Evolutionary conservation across 352 stramenopile species (phyloP).

Genomic region (Phytophthora tubulina): DNA sequence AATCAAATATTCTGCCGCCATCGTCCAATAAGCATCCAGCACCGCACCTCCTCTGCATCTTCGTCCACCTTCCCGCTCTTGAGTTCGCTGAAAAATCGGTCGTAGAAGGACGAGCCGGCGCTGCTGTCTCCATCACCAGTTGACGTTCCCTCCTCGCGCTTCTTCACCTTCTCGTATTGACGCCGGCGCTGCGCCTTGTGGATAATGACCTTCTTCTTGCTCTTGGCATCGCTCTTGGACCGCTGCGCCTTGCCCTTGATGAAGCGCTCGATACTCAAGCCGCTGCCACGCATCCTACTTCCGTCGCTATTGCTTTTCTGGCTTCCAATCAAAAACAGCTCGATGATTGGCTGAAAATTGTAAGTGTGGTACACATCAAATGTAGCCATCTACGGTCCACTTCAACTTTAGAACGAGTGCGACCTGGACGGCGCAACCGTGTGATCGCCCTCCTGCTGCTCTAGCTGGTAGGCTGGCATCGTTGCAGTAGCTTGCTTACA

Average conservation of each 20-base stretch:
- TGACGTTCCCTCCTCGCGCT: constrained; percentile 48
- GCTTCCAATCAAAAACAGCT: constrained; percentile 24
- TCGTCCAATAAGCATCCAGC: constrained; percentile 6
- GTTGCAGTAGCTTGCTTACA: constrained; percentile 81
- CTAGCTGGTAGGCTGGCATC: constrained; percentile 41
- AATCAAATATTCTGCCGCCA: not conserved
- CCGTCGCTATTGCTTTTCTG: constrained; percentile 10
- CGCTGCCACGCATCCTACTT: constrained; percentile 66
- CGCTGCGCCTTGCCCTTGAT: constrained; percentile 87
- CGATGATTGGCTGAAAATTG: constrained; percentile 22
- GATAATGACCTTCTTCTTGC: constrained; percentile 86
- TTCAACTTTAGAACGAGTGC: constrained; percentile 67
- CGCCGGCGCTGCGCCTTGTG: constrained; percentile 82
- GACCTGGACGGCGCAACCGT: constrained; percentile 54
- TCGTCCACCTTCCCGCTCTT: constrained; percentile 51
- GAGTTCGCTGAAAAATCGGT: constrained; percentile 78
- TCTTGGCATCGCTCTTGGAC: constrained; percentile 84
- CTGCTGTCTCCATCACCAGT: constrained; percentile 20
- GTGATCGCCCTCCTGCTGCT: constrained; percentile 42
- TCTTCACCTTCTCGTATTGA: constrained; percentile 88
- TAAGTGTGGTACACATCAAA: constrained; percentile 17
- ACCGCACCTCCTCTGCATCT: constrained; percentile 31
- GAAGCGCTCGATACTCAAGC: constrained; percentile 88
- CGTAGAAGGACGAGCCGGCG: constrained; percentile 75
- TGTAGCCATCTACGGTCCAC: constrained; percentile 26